Conservation (phyloP, 129 eudicot genomes). For the Lonicera japonica region DNA sequence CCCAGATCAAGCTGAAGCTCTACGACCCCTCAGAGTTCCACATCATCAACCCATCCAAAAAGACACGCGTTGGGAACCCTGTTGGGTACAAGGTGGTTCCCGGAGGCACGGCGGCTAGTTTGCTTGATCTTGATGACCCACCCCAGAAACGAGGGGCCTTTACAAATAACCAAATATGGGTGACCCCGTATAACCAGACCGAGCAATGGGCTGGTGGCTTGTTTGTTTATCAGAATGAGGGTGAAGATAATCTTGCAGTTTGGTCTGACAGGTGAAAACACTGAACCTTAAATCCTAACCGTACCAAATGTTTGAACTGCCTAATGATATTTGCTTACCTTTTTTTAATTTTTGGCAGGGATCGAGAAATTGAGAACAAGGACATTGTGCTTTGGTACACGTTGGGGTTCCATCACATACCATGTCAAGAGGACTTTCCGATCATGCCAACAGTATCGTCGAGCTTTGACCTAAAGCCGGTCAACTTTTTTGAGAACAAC, state of each 20-base stretch:
- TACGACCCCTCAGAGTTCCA: constrained; percentile 92
- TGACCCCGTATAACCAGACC: constrained; percentile 76
- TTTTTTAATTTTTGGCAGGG: constrained; percentile 24
- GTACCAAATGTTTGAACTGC: background rate
- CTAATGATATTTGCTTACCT: too few species aligned
- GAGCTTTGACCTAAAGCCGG: constrained; percentile 61
- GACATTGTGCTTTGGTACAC: constrained; percentile 67
- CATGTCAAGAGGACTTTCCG: constrained; percentile 59
- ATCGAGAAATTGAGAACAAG: constrained; percentile 47
- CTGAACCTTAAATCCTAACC: background rate
- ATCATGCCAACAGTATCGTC: constrained; percentile 58
- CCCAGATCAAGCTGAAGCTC: constrained; percentile 72
- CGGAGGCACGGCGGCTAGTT: constrained; percentile 86
- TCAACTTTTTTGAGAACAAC: constrained; percentile 76
- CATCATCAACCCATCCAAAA: constrained; percentile 63
- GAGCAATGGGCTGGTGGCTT: constrained; percentile 99
- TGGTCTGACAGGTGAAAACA: constrained; percentile 78
- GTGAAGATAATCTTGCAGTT: constrained; percentile 82
- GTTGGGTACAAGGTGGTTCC: constrained; percentile 93
- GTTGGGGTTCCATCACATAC: constrained; percentile 62
- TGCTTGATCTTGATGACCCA: constrained; percentile 77
- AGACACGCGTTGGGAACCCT: constrained; percentile 84
- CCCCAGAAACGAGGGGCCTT: constrained; percentile 93
- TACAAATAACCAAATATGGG: constrained; percentile 95
- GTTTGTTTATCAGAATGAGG: constrained; percentile 75